Evolutionary conservation across 768 basidiomycete species (phyloP).

Genomic region (Boletus reticulatus): DNA sequence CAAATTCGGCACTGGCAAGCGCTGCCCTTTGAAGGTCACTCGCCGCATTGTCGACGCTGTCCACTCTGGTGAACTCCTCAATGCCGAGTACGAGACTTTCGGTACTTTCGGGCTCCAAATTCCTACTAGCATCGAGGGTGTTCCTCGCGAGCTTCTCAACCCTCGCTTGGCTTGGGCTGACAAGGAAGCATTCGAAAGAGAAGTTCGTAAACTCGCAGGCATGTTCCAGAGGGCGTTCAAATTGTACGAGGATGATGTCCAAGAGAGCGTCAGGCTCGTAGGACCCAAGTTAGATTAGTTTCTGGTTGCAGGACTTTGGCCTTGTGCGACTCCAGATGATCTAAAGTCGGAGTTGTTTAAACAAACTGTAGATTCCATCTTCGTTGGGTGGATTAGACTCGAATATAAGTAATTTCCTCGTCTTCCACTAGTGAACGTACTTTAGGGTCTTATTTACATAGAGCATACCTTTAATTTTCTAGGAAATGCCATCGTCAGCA

Average conservation of each 20-base stretch:
- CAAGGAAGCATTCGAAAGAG: slow-evolving; percentile 85
- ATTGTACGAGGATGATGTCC: slow-evolving; percentile 85
- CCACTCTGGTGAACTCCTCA: slow-evolving; percentile 87
- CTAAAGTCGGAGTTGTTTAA: neutral
- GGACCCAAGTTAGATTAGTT: slow-evolving; percentile 54
- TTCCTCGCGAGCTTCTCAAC: slow-evolving; percentile 89
- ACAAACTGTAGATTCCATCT: neutral
- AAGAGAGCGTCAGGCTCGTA: slow-evolving; percentile 74
- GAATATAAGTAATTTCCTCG: neutral
- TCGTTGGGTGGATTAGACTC: neutral
- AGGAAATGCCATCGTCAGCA: slow-evolving; percentile 11
- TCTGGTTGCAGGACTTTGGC: neutral
- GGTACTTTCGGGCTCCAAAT: slow-evolving; percentile 80
- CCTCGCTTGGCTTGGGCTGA: slow-evolving; percentile 85
- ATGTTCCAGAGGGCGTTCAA: slow-evolving; percentile 97
- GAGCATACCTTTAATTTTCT: neutral
- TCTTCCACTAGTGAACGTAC: too few species aligned
- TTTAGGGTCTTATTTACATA: too few species aligned
- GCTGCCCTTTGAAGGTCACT: slow-evolving; percentile 95
- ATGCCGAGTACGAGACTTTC: slow-evolving; percentile 85
- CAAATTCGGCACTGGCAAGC: slow-evolving; percentile 89
- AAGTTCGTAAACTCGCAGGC: slow-evolving; percentile 81
- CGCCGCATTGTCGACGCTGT: slow-evolving; percentile 96
- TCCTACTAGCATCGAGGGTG: slow-evolving; percentile 79
- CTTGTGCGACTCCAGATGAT: neutral